Percentiles rank a stretch among this genome's conserved stretches.
Evolutionary conservation across 768 basidiomycete genomes (phyloP).

Genomic region (Collybia sordida): DNA sequence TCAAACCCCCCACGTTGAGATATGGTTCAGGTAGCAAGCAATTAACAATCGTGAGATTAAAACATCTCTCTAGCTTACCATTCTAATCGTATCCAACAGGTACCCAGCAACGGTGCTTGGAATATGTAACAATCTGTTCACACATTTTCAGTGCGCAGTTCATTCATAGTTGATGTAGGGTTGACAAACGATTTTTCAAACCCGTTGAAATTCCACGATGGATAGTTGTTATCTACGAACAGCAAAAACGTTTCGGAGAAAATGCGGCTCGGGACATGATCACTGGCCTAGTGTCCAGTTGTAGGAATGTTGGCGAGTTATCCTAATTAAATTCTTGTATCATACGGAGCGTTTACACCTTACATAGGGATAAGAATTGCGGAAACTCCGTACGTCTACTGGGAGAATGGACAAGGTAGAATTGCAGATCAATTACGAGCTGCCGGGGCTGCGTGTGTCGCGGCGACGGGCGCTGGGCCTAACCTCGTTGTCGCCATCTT

Average conservation of each 20-base stretch:
- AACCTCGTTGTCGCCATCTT: slow-evolving; percentile 65
- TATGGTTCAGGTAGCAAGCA: slow-evolving; percentile 62
- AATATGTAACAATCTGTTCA: slow-evolving; percentile 57
- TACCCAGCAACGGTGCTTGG: slow-evolving; percentile 70
- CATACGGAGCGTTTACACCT: neutral
- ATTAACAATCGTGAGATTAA: slow-evolving; percentile 51
- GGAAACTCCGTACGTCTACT: slow-evolving; percentile 44
- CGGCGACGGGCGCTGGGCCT: slow-evolving; percentile 43
- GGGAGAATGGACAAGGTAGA: slow-evolving; percentile 57
- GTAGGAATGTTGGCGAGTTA: slow-evolving; percentile 57
- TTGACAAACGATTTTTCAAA: slow-evolving; percentile 68
- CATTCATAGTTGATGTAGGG: slow-evolving; percentile 37
- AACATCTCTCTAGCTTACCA: slow-evolving; percentile 1
- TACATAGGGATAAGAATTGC: slow-evolving; percentile 57
- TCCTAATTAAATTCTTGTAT: neutral
- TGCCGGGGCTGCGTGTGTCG: slow-evolving; percentile 42
- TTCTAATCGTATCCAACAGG: slow-evolving; percentile 29
- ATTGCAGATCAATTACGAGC: slow-evolving; percentile 53
- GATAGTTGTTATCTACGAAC: slow-evolving; percentile 69
- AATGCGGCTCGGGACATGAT: slow-evolving; percentile 55
- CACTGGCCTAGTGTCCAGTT: slow-evolving; percentile 45
- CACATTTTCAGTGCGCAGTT: neutral
- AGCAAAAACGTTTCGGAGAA: slow-evolving; percentile 51
- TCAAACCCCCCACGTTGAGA: slow-evolving; percentile 62
- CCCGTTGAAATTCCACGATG: slow-evolving; percentile 55